Base-by-base conservation (phyloP, 1,284 basidiomycete species). In the Leccinum pallidistipes region DNA sequence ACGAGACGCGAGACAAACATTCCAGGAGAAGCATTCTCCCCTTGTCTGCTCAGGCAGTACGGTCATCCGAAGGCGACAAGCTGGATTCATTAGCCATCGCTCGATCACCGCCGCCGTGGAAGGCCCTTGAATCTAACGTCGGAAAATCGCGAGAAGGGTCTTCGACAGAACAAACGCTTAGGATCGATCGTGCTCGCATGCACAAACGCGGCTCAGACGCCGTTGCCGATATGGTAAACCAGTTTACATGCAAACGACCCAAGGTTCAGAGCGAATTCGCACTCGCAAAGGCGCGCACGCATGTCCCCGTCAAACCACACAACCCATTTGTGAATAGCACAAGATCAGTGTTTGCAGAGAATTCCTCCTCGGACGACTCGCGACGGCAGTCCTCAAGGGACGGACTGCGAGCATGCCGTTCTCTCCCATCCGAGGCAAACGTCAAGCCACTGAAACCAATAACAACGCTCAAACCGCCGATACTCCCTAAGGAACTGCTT, bases 361-460 rank as follows among this genome's bases (percentile, higher is more conserved):
- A 49, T 11, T 11, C 29, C 3, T 50, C 36, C 14, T 27, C 52
- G 18, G 38, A 56, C 24, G 29, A 53, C 21, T 21, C 47, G 1
- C 53, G 29, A 12, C 60, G 45, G 1, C 56, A 50, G 18, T 38
- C 55, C 8, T 43, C 49, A 4, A 58, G 32, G 14, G 57, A 36
- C 53, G 27, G 16, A 10, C n/a, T 64, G 16, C 70, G 63, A 27
- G 2, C 18, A 31, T 61, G 27, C 21, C 58, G 54, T 55, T 66
- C 63, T 31, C 57, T 63, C 11, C 59, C 62, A 5, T 55, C 56
- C 8, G 49, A 58, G 27, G 49, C 31, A n/a, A 60, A 56, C 14
- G 14, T 16, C 18, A 79, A 72, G 45, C 66, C 67, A 27, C 64
- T 81, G 56, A 76, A 71, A 61, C 79, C 78, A 3, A 79, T 81